Conservation (phyloP, 108 stramenopile genomes). For the Discostella stelligeroides region DNA sequence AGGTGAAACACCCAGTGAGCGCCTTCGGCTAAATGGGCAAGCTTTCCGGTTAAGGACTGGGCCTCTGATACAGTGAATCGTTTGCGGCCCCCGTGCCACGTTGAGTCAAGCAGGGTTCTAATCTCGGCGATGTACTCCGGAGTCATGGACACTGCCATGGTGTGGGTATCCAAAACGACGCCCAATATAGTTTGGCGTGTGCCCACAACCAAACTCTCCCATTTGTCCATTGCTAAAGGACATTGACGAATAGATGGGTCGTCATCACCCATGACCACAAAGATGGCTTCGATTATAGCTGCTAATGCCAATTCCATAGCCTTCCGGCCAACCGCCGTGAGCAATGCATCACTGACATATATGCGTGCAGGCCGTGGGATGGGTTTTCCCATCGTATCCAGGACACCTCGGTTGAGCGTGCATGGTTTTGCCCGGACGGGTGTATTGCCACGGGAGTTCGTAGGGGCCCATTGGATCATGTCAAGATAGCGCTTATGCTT, state of each 20-base stretch:
- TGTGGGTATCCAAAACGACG: not conserved
- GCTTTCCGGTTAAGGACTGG: constrained; percentile 9
- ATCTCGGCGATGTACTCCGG: constrained; percentile 12
- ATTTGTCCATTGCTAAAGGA: too few relatives aligned
- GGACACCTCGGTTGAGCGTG: constrained; percentile 1
- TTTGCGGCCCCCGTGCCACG: not conserved
- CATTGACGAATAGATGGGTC: not conserved
- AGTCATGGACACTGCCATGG: constrained; percentile 5
- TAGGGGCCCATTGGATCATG: constrained; percentile 5
- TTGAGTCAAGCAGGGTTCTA: not conserved
- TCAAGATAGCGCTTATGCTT: not conserved
- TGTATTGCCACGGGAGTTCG: too few relatives aligned
- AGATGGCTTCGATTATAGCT: not conserved
- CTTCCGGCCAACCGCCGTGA: not conserved
- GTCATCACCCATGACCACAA: not conserved
- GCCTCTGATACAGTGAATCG: constrained; percentile 2
- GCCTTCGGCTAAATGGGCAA: constrained; percentile 18
- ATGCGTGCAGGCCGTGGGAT: not conserved
- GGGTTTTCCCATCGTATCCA: not conserved
- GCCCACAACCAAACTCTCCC: not conserved
- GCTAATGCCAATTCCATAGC: not conserved
- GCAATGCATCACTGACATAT: constrained; percentile 17
- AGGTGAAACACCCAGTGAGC: constrained; percentile 26
- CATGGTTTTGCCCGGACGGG: not conserved
- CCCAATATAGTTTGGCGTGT: not conserved